phyloP scores from a whole-genome alignment of 208 protist species.

The Leishmania lainsoni region DNA sequence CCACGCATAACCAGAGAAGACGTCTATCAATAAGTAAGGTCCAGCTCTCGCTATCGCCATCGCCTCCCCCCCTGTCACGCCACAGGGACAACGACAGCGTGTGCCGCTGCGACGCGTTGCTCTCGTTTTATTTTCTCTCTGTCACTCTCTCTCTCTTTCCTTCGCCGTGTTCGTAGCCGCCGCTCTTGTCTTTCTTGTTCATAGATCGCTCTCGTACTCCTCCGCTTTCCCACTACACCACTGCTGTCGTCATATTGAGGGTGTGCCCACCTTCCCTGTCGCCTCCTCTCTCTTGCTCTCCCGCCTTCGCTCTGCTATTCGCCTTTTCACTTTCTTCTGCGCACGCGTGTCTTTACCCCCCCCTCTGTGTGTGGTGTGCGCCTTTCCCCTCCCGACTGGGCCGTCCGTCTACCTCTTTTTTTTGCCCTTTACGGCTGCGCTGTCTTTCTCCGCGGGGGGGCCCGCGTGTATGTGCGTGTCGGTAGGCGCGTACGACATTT shows the following conservation, averaged over 20 bases:
- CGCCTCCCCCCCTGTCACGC: not conserved
- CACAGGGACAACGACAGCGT: not conserved
- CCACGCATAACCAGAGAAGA: not conserved
- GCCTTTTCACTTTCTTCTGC: not conserved
- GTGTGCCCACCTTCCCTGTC: not conserved
- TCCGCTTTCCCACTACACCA: not conserved
- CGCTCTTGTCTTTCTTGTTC: not conserved
- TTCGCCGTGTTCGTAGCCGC: not conserved
- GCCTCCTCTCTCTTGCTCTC: not conserved
- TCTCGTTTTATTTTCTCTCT: not conserved
- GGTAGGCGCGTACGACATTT: not conserved
- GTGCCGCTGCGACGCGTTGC: not conserved
- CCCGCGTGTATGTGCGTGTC: not conserved
- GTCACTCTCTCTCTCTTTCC: not conserved
- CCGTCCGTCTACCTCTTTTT: not conserved
- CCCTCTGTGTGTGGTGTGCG: not conserved
- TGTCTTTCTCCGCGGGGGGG: not conserved
- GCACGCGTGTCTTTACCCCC: not conserved
- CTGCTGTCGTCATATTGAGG: not conserved
- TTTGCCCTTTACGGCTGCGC: too few species aligned
- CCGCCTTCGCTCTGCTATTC: not conserved
- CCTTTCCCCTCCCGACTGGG: not conserved
- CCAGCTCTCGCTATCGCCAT: not conserved
- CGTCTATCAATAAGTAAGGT: not conserved
- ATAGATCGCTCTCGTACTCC: not conserved